Conservation (phyloP, 768 basidiomycete genomes). For the Lactarius indigo region DNA sequence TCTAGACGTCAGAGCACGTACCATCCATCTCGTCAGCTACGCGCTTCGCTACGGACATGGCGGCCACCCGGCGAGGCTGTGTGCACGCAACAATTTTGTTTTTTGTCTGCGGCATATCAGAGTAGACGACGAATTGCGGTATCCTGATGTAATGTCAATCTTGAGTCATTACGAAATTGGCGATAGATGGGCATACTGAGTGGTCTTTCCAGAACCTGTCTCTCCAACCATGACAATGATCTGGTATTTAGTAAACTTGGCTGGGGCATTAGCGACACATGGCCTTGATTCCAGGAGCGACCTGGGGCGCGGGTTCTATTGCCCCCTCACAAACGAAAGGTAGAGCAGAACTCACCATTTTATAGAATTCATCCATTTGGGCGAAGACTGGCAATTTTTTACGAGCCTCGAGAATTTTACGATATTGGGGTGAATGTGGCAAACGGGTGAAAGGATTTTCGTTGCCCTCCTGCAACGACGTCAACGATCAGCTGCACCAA, state of each 20-base stretch:
- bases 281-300: conserved; percentile 25
- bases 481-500: background rate
- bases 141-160: conserved; percentile 52
- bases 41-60: conserved; percentile 97
- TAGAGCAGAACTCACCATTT: conserved; percentile 59
- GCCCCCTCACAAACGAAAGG: conserved; percentile 27
- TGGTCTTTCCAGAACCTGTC: conserved; percentile 94
- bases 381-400: conserved; percentile 88
- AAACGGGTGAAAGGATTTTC: conserved; percentile 85
- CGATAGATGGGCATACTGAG: conserved; percentile 57
- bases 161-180: background rate
- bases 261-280: conserved; percentile 30
- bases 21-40: conserved; percentile 99
- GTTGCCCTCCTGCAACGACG: conserved; percentile 56
- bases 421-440: conserved; percentile 76
- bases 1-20: conserved; percentile 38
- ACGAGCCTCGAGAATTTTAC: conserved; percentile 78
- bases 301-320: conserved; percentile 31
- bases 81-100: conserved; percentile 95
- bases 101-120: conserved; percentile 86
- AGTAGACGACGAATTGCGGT: conserved; percentile 93
- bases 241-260: conserved; percentile 72
- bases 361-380: conserved; percentile 91
- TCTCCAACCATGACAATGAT: conserved; percentile 91
- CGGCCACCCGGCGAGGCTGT: conserved; percentile 93